Percentiles rank a stretch among this genome's conserved stretches.
phyloP scores from a whole-genome alignment of 2,329 filamentous ascomycete species.

The Dothideomycetes sp. region DNA sequence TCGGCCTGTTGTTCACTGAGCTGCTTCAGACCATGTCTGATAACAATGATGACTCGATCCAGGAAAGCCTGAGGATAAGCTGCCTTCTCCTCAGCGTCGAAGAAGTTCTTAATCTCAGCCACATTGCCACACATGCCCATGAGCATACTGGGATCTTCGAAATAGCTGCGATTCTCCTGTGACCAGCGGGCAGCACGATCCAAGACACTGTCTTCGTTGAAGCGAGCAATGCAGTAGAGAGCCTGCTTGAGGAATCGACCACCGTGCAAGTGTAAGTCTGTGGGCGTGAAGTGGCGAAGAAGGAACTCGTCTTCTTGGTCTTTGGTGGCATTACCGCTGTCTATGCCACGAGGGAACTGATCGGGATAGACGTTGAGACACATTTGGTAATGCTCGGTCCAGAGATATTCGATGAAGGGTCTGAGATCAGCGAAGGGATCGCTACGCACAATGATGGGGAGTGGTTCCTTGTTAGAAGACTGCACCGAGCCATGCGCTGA shows the following conservation, averaged over 20 bases:
- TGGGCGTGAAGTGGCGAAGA: conserved; percentile 20
- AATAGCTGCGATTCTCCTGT: conserved; percentile 17
- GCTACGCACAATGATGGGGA: conserved; percentile 23
- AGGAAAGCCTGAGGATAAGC: conserved; percentile 16
- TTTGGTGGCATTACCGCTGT: conserved; percentile 15
- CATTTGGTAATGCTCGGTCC: conserved; percentile 18
- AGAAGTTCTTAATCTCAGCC: conserved; percentile 18
- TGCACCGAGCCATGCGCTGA: too few relatives aligned
- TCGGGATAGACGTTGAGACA: conserved; percentile 25
- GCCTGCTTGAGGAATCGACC: conserved; percentile 28
- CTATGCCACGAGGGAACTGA: conserved; percentile 23
- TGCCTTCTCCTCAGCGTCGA: conserved; percentile 15
- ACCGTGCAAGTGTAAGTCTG: conserved; percentile 23
- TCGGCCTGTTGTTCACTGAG: background rate
- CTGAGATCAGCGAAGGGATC: conserved; percentile 23
- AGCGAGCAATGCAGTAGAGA: conserved; percentile 24
- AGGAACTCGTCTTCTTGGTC: conserved; percentile 26
- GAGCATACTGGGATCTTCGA: conserved; percentile 18
- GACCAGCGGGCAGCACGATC: conserved; percentile 20
- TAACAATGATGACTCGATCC: conserved; percentile 11
- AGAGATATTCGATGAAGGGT: conserved; percentile 23
- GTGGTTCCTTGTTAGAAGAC: too few relatives aligned
- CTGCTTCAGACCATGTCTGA: conserved; percentile 11
- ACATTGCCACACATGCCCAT: conserved; percentile 14
- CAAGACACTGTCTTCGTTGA: conserved; percentile 22